Evolutionary conservation across 2,329 filamentous ascomycete species (phyloP).

Genomic region (Ciborinia camelliae): DNA sequence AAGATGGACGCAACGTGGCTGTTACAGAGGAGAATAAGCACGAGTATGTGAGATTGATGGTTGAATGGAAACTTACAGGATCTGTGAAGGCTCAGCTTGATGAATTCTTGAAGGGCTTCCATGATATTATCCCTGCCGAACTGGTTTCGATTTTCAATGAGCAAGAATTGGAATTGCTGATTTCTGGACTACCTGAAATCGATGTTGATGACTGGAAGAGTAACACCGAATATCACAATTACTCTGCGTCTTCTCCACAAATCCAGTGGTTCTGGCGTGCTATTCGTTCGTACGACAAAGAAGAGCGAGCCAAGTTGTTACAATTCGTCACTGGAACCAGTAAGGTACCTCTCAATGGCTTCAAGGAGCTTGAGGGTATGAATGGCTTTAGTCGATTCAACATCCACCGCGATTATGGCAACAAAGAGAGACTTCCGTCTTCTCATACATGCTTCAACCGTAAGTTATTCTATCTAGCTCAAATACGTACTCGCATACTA

Average conservation of each 20-base stretch:
- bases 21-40: constrained; percentile 99
- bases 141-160: constrained; percentile 97
- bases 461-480: constrained; percentile 52
- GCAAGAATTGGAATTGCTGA: constrained; percentile 92
- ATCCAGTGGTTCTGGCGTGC: constrained; percentile 99
- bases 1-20: constrained; percentile 83
- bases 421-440: constrained; percentile 90
- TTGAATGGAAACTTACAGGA: constrained; percentile 87
- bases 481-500: constrained; percentile 25
- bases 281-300: constrained; percentile 95
- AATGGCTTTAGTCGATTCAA: constrained; percentile 98
- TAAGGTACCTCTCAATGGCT: constrained; percentile 96
- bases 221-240: constrained; percentile 98
- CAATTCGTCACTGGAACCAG: constrained; percentile 98
- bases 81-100: constrained; percentile 95
- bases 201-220: constrained; percentile 99
- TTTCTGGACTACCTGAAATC: constrained; percentile 94
- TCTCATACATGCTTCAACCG: constrained; percentile 99
- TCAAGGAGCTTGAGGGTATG: constrained; percentile 99
- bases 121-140: constrained; percentile 94
- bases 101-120: constrained; percentile 90
- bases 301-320: constrained; percentile 93
- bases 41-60: constrained; percentile 90
- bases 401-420: constrained; percentile 96
- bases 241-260: constrained; percentile 87